A percentile compares a stretch with the other conserved stretches of the same genome.
These are phyloP conservation scores for Aspergillus affinis DNA, from an alignment of 495 filamentous ascomycete species.

Conservation along the genomic window DNA sequence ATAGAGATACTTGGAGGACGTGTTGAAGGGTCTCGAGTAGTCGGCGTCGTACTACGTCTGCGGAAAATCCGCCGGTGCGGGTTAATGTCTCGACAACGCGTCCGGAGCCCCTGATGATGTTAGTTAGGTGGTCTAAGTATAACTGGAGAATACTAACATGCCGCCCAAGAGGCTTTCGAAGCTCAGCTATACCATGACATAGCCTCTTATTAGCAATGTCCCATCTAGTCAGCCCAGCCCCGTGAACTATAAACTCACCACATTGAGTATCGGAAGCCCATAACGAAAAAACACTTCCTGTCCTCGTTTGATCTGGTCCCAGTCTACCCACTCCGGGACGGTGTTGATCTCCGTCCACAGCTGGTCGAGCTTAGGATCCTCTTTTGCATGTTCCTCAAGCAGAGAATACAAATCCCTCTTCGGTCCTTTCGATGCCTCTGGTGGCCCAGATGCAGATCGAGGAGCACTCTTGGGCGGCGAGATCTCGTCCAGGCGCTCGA, in stretches of 20 bases:
- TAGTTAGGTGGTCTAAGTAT: not conserved
- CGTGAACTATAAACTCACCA: slow-evolving; percentile 21
- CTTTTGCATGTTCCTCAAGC: slow-evolving; percentile 54
- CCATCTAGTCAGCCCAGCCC: too few relatives aligned
- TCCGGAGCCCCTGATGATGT: slow-evolving; percentile 42
- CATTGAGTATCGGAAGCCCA: slow-evolving; percentile 60
- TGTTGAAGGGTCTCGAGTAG: slow-evolving; percentile 77
- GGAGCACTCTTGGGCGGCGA: slow-evolving; percentile 25
- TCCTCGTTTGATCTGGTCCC: slow-evolving; percentile 68
- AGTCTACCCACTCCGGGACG: slow-evolving; percentile 78
- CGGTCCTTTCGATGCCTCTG: slow-evolving; percentile 32
- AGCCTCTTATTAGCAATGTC: not conserved
- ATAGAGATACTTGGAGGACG: slow-evolving; percentile 67
- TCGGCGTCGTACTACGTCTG: slow-evolving; percentile 63
- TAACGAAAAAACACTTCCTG: slow-evolving; percentile 70
- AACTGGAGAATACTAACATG: slow-evolving; percentile 24
- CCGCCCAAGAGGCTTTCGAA: slow-evolving; percentile 44
- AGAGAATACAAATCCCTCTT: slow-evolving; percentile 62
- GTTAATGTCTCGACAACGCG: slow-evolving; percentile 73
- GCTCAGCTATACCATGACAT: slow-evolving; percentile 30
- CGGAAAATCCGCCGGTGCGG: slow-evolving; percentile 76
- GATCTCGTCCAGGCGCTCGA: slow-evolving; percentile 59
- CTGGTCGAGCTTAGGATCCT: slow-evolving; percentile 55
- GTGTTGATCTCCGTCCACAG: slow-evolving; percentile 71
- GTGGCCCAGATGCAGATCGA: slow-evolving; percentile 19